phyloP scores from a whole-genome alignment of 1,284 basidiomycete genomes.

The Grifola frondosa region DNA sequence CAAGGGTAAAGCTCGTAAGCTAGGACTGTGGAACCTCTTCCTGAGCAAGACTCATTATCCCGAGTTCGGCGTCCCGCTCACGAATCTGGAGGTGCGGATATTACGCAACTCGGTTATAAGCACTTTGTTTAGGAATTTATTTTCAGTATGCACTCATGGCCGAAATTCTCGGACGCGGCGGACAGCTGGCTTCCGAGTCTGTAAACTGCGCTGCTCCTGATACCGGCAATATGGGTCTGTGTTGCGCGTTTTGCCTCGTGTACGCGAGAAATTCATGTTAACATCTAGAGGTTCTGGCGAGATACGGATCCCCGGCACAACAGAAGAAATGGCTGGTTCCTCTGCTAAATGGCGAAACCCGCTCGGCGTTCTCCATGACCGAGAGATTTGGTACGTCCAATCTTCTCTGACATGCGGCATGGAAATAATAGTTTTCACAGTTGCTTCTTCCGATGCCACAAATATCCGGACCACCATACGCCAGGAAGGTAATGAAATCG shows the following conservation, averaged over 20 bases:
- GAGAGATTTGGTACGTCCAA: constrained; percentile 74
- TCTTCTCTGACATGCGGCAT: background rate
- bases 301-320: constrained; percentile 88
- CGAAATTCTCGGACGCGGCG: constrained; percentile 86
- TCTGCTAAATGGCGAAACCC: constrained; percentile 88
- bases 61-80: constrained; percentile 82
- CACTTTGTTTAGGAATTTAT: background rate
- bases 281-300: constrained; percentile 85
- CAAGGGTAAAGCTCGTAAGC: constrained; percentile 84
- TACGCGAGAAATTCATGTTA: background rate
- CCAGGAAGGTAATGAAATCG: constrained; percentile 84
- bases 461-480: constrained; percentile 92
- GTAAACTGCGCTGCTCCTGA: constrained; percentile 95
- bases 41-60: constrained; percentile 93
- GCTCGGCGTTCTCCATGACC: constrained; percentile 95
- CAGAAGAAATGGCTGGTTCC: constrained; percentile 90
- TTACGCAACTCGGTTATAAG: background rate
- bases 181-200: constrained; percentile 80
- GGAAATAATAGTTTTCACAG: constrained; percentile 39
- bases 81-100: constrained; percentile 81
- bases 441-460: constrained; percentile 94
- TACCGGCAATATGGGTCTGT: constrained; percentile 91
- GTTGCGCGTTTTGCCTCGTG: background rate
- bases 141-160: constrained; percentile 93
- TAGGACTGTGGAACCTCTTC: constrained; percentile 97